Evolutionary conservation across 1,284 basidiomycete genomes (phyloP).

Genomic region (Ustilago bromivora): DNA sequence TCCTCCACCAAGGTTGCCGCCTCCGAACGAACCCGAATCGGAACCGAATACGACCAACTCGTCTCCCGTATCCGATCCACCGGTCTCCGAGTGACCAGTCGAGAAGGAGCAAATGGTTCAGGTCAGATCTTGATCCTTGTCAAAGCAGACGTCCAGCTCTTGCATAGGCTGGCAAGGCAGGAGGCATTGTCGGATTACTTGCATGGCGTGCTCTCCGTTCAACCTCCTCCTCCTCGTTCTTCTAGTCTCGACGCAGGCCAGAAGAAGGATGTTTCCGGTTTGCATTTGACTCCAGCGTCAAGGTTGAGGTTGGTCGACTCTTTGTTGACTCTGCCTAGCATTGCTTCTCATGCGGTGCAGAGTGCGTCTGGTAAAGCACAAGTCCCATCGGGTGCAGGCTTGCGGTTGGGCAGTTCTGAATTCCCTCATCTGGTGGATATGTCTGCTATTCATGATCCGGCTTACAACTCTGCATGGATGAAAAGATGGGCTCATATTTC

Average conservation of each 20-base stretch:
- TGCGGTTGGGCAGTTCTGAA: slow-evolving; percentile 39
- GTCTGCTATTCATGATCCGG: slow-evolving; percentile 63
- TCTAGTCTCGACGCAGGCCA: slow-evolving; percentile 18
- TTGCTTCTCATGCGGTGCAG: slow-evolving; percentile 27
- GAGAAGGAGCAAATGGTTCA: slow-evolving; percentile 40
- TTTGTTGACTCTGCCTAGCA: slow-evolving; percentile 50
- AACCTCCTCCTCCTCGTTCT: slow-evolving; percentile 40
- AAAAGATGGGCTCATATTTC: slow-evolving; percentile 57
- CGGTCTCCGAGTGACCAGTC: slow-evolving; percentile 57
- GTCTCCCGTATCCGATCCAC: slow-evolving; percentile 43
- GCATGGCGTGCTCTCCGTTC: slow-evolving; percentile 54
- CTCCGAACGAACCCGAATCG: slow-evolving; percentile 35
- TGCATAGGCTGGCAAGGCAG: slow-evolving; percentile 32
- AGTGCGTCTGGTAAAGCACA: slow-evolving; percentile 15
- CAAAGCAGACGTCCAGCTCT: slow-evolving; percentile 34
- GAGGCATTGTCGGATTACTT: slow-evolving; percentile 62
- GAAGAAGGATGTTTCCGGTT: background rate
- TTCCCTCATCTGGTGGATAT: slow-evolving; percentile 67
- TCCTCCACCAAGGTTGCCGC: slow-evolving; percentile 42
- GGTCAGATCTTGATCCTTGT: slow-evolving; percentile 65
- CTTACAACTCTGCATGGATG: slow-evolving; percentile 64
- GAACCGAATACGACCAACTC: slow-evolving; percentile 50
- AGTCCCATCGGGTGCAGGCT: slow-evolving; percentile 54
- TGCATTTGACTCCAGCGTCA: slow-evolving; percentile 52
- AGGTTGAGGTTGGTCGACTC: slow-evolving; percentile 57